phyloP scores from a whole-genome alignment of 371 early-diverging fungal species.

The Mucor irregularis region DNA sequence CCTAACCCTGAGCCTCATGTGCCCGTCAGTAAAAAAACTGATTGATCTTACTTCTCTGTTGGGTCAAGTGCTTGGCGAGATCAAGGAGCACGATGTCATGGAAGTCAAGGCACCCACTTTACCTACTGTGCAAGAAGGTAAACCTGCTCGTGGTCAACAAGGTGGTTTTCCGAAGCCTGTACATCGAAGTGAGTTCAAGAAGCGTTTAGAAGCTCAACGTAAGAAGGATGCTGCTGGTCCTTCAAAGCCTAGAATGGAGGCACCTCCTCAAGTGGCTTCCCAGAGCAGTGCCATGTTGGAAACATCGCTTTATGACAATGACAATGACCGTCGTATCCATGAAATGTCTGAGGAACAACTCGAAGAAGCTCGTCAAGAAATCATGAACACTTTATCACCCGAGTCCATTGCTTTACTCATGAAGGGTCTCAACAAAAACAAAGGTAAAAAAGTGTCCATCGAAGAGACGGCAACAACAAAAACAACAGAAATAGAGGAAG shows the following conservation, averaged over 20 bases:
- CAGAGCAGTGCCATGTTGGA: neutral
- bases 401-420: slow-evolving; percentile 51
- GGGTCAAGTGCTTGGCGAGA: slow-evolving; percentile 47
- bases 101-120: slow-evolving; percentile 27
- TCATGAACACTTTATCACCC: slow-evolving; percentile 57
- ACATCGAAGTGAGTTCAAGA: slow-evolving; percentile 53
- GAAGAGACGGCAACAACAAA: slow-evolving; percentile 12
- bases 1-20: slow-evolving; percentile 34
- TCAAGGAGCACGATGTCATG: slow-evolving; percentile 46
- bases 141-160: slow-evolving; percentile 26
- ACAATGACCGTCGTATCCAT: slow-evolving; percentile 56
- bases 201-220: slow-evolving; percentile 22
- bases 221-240: neutral
- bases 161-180: slow-evolving; percentile 60
- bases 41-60: slow-evolving; percentile 50
- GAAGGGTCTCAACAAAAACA: slow-evolving; percentile 26
- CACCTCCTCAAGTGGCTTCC: slow-evolving; percentile 14
- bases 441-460: neutral
- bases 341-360: slow-evolving; percentile 67
- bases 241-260: slow-evolving; percentile 11
- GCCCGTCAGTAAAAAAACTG: slow-evolving; percentile 42
- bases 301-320: slow-evolving; percentile 26
- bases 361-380: slow-evolving; percentile 58
- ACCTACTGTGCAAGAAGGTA: slow-evolving; percentile 6
- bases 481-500: too few relatives aligned